Evolutionary conservation across 108 stramenopile genomes (phyloP), one percentile per base, ranked within the genome.

Genomic region (Nitzschia putrida): DNA sequence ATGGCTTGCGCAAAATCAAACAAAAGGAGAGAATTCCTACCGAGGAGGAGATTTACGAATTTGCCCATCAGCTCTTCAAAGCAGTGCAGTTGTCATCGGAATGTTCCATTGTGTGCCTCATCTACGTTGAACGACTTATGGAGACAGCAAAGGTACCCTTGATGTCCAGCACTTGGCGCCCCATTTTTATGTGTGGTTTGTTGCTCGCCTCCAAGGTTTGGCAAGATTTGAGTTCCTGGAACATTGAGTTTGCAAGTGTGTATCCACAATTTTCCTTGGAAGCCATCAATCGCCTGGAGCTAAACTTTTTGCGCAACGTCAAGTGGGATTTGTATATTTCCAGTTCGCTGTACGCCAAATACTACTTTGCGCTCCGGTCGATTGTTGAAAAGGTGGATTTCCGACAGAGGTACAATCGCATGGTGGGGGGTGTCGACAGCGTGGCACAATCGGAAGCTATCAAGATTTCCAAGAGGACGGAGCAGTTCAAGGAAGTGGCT

Each of bases 181-280:
- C 99, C 23, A 92, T 98, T 59, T 89, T 99, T 61, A 83, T 98
- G 88, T 90, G 90, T 69, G 96, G 95, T 13, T 72, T 98, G 59
- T 88, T 99, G 29, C 88, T 99, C 49, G 98, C 99, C 18, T 94
- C 92, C 57, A 99, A 99, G 79, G 98, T 99, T 9, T 99, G 99
- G 99, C 97, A 99, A 76, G 99, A 99, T 76, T 86, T 97, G 60
- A 87, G 87, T 53, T 87, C 88, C 10, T 98, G 98, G 99, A 99
- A 99, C 73, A 94, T 95, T 66, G 99, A 99, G 66, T 97, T 99
- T 78, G 79, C 97, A 7, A 88, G 79, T 54, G 95, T 98, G 18
- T 98, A 96, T 84, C 97, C 97, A 24, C 91, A 98, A 73, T 99
- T 88, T 78, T 85, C 94, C 10, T 81, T 98, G 34, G 85, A 93